Evolutionary conservation across 129 eudicot species (phyloP).

Genomic region (Centella asiatica): DNA sequence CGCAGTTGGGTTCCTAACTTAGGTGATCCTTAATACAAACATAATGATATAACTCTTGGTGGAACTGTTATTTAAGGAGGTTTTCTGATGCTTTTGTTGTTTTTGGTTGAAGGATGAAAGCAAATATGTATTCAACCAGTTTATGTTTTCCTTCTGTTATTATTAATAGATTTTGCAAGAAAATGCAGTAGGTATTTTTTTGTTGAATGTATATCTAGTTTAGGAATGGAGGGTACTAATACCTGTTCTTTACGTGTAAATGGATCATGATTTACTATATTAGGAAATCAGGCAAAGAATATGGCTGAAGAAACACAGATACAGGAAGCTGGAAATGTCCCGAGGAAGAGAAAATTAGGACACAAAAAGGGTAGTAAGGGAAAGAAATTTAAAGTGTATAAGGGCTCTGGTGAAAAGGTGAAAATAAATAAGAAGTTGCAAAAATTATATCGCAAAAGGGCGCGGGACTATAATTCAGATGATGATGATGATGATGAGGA

Average conservation of each 20-base stretch:
- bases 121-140: too few species aligned
- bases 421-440: conserved; percentile 47
- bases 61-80: too few species aligned
- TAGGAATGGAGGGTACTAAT: too few species aligned
- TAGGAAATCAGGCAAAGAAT: background rate
- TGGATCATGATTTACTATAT: background rate
- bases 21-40: too few species aligned
- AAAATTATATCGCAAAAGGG: conserved; percentile 53
- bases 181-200: too few species aligned
- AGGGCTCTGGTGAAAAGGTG: conserved; percentile 31
- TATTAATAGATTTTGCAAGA: too few species aligned
- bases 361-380: conserved; percentile 39
- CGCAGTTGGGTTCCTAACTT: too few species aligned
- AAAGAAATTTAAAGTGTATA: conserved; percentile 38
- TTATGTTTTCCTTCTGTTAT: too few species aligned
- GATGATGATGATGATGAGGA: conserved; percentile 32
- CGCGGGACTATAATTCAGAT: conserved; percentile 79
- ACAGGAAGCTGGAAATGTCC: conserved; percentile 12
- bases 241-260: background rate
- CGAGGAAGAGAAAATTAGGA: conserved; percentile 22
- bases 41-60: too few species aligned
- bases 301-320: conserved; percentile 21
- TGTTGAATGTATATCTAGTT: too few species aligned
- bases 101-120: too few species aligned
- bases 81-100: too few species aligned